Conservation (phyloP, 2,329 filamentous ascomycete genomes). For the Akanthomyces lecanii region DNA sequence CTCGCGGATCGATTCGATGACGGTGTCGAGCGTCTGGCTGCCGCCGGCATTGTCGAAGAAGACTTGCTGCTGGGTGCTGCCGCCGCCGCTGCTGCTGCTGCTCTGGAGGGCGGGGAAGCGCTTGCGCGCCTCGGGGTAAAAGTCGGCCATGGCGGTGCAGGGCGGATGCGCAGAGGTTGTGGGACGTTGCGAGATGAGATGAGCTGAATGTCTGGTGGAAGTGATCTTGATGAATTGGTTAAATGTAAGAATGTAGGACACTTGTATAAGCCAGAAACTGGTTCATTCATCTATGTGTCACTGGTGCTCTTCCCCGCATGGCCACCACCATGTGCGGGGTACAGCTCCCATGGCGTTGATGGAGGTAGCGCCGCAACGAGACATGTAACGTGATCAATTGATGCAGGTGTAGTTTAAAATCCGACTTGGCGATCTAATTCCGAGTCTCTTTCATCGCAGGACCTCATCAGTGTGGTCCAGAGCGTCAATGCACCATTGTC, state of each 20-base stretch:
- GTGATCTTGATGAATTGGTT: background rate
- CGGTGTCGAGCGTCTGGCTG: conserved; percentile 63
- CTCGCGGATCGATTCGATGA: conserved; percentile 60
- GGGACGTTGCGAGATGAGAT: background rate
- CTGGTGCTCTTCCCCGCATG: background rate
- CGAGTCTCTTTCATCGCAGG: too few relatives aligned
- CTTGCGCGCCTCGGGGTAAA: conserved; percentile 13
- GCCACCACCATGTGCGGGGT: background rate
- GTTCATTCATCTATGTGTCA: background rate
- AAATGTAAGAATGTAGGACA: too few relatives aligned
- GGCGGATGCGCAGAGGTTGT: too few relatives aligned
- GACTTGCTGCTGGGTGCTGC: conserved; percentile 46
- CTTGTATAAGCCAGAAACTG: background rate
- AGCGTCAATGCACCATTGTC: too few relatives aligned
- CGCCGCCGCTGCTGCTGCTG: conserved; percentile 34
- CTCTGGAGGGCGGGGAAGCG: conserved; percentile 63
- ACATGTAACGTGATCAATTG: too few relatives aligned
- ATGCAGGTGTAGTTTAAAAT: too few relatives aligned
- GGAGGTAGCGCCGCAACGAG: background rate
- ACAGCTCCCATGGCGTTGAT: background rate
- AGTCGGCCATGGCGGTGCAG: conserved; percentile 8
- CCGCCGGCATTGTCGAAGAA: conserved; percentile 78
- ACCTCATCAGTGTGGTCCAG: too few relatives aligned
- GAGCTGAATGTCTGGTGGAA: too few relatives aligned
- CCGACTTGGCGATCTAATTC: too few relatives aligned